Evolutionary conservation across 139 green algal species (phyloP), one percentile per base, ranked within the genome.

Genomic region (Chlamydomonas asymmetrica): DNA sequence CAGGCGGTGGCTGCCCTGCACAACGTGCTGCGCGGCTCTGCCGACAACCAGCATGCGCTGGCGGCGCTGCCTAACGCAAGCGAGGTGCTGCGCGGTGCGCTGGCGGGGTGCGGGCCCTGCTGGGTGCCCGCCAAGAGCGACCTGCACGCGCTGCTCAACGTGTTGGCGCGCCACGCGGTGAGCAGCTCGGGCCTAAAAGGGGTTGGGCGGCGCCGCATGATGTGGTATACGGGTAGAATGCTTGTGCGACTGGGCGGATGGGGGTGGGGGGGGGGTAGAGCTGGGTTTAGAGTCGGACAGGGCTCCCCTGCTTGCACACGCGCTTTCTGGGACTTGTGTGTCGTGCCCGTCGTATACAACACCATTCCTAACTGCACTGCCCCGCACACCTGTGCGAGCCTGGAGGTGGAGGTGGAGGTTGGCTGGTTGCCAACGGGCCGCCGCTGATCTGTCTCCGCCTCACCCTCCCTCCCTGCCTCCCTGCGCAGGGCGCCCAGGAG

Each of bases 1-100:
- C 59, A 62, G 22, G 71, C 71, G 10, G 37, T 77, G 2, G 59
- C 22, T 5, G 71, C 71, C 32, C 71, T 77, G 41, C 71, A 77
- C 71, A 70, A 56, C 32, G 7, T n/a, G n/a, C 71, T 77, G 32
- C 71, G 71, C 41, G 71, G 71, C 71, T 77, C 59, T 59, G 40
- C 71, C 41, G 71, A 77, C 32, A 77, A 77, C 71, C 71, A 77
- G 71, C 71, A 59, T 43, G 52, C 32, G 13, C 71, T 77, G 71
- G 71, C 71, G 41, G 43, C 71, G 23, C 71, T 77, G 59, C 71
- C 71, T 6, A 10, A 23, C 0, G 71, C 71, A 6, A 41, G 23
- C 8, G 71, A 77, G 71, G 54, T 65, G 41, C 71, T 77, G 20
- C 71, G 71, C 20, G 59, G 5, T 7, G 71, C 71, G 32, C 59